These are phyloP conservation scores for Rhinocladiella similis DNA, from an alignment of 2,329 filamentous ascomycete genomes.

Conservation along the genomic window DNA sequence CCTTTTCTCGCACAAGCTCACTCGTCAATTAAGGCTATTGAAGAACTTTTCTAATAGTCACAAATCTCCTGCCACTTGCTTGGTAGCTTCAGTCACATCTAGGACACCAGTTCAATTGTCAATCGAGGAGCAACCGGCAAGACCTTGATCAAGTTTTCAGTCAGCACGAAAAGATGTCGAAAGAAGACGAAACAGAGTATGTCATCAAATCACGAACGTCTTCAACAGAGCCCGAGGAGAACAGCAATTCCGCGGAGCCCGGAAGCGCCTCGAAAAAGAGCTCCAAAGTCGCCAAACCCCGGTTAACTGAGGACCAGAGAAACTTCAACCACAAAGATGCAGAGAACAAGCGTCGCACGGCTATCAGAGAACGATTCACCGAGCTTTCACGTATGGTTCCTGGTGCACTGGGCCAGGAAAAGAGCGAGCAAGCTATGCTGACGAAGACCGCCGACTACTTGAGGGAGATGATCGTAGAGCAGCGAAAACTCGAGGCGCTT, in stretches of 20 bases:
- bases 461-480: conserved; percentile 58
- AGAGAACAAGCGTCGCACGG: conserved; percentile 64
- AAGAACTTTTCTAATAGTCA: too few species aligned
- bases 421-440: conserved; percentile 83
- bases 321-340: conserved; percentile 73
- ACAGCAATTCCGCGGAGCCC: conserved; percentile 1
- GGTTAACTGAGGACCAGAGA: conserved; percentile 69
- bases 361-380: conserved; percentile 83
- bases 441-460: conserved; percentile 69
- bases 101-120: too few species aligned
- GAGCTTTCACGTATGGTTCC: conserved; percentile 77
- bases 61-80: too few species aligned
- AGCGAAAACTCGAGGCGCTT: conserved; percentile 57
- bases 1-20: too few species aligned
- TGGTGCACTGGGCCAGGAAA: conserved; percentile 76
- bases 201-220: conserved; percentile 15
- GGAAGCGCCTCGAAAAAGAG: conserved; percentile 22
- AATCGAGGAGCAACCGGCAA: too few species aligned
- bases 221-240: conserved; percentile 11
- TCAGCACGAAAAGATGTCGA: conserved; percentile 20
- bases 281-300: conserved; percentile 55
- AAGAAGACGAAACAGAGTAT: conserved; percentile 22
- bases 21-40: too few species aligned
- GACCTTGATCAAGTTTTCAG: too few species aligned
- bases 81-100: too few species aligned